Evolutionary conservation across 2,329 filamentous ascomycete genomes (phyloP).

Genomic region (Colletotrichum noveboracense): DNA sequence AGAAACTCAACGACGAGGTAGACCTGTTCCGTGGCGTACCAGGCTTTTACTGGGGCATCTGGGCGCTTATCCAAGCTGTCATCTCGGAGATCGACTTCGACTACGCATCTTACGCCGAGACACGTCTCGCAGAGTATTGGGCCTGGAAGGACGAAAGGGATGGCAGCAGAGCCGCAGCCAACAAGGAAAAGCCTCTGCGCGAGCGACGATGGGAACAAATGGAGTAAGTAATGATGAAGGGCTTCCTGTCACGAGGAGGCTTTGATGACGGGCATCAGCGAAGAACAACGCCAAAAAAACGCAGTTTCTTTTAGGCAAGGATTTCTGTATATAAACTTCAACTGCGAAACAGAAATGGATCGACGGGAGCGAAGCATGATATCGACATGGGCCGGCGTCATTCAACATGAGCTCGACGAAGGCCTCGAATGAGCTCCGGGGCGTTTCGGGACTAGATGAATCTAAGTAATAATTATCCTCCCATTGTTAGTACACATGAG

Average conservation of each 20-base stretch:
- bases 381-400: constrained; percentile 28
- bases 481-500: background rate
- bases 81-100: constrained; percentile 98
- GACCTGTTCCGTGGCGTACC: constrained; percentile 88
- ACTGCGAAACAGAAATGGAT: constrained; percentile 24
- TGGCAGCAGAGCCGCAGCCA: constrained; percentile 58
- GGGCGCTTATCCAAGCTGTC: constrained; percentile 91
- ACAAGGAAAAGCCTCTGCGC: constrained; percentile 71
- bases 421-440: constrained; percentile 14
- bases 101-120: constrained; percentile 89
- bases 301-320: constrained; percentile 11
- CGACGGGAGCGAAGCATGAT: constrained; percentile 22
- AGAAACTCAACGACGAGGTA: constrained; percentile 78
- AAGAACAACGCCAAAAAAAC: background rate
- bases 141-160: constrained; percentile 82
- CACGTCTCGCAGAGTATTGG: constrained; percentile 88
- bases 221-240: constrained; percentile 26
- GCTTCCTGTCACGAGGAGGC: background rate
- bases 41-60: constrained; percentile 91
- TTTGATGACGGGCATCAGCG: background rate
- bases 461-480: background rate
- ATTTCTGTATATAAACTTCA: constrained; percentile 24
- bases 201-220: constrained; percentile 80
- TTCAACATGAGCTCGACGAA: constrained; percentile 40
- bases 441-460: constrained; percentile 3